Evolutionary conservation across 331 rosid genomes (phyloP), one percentile per base, ranked within the genome.

Genomic region (Saraca asoca): DNA sequence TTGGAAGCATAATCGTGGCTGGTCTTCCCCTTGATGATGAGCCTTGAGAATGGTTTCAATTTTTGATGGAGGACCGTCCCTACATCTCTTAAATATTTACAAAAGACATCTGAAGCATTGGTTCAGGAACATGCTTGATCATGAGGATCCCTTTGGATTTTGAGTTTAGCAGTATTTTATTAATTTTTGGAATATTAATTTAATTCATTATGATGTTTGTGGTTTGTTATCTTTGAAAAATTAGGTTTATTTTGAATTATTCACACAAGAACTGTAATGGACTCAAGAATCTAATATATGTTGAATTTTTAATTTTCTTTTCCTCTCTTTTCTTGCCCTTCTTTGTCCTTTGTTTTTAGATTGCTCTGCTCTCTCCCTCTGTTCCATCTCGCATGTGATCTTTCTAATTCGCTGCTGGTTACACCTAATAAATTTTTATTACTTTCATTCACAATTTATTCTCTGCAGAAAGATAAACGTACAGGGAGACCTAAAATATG

Each of bases 401-500:
- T 29, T 60, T 70, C 53, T 7, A 18, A 58, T 62, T 62, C 54
- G 51, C 13, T 35, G 2, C 8, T 55, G 33, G 58, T 50, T 29
- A 13, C 34, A 55, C 49, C 12, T 43, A 12, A 11, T 3, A 10
- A 6, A 15, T 15, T 4, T 49, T 6, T 5, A 5, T 0, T 49
- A 24, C 44, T 73, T 79, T 72, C 31, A 35, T 60, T 68, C 65
- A 57, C 77, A 46, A 56, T 65, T 34, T 54, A 20, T 66, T 34
- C 33, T 55, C 7, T 67, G 56, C 80, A 93, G 98, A 93, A 86
- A 85, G 98, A 93, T 87, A 93, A 93, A 74, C 90, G 98, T 24
- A 90, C 98, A 4, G 97, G 98, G n/a, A 70, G 77, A 50, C 97
- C 97, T 11, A 93, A 93, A 73, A 86, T 90, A 72, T 93, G 98